Conservation (phyloP, 371 early-diverging fungal genomes). For the Apophysomyces sp. region DNA sequence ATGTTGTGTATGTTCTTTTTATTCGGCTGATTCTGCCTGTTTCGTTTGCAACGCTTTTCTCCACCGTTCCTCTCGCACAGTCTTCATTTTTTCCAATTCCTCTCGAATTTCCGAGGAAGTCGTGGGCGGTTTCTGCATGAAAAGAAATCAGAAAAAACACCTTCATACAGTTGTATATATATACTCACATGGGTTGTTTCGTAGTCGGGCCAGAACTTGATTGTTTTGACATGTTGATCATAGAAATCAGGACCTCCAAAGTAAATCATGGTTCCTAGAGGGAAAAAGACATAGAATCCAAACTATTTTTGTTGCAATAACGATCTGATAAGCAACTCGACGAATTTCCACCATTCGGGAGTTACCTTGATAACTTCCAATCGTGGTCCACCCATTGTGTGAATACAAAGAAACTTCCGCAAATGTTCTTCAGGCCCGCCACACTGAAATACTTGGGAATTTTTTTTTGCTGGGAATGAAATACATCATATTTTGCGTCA, state of each 20-base stretch:
- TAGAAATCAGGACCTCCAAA: slow-evolving; percentile 58
- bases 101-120: slow-evolving; percentile 41
- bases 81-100: slow-evolving; percentile 39
- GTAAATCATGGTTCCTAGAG: slow-evolving; percentile 52
- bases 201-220: slow-evolving; percentile 54
- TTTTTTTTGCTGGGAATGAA: no score
- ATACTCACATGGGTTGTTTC: slow-evolving; percentile 39
- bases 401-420: no score
- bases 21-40: neutral
- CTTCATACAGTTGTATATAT: neutral
- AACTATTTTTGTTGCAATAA: slow-evolving; percentile 25
- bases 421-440: no score
- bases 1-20: neutral
- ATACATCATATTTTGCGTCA: no score
- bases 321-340: no score
- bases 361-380: slow-evolving; percentile 54
- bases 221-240: slow-evolving; percentile 47
- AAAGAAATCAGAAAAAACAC: neutral
- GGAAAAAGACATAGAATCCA: slow-evolving; percentile 57
- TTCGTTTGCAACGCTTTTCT: slow-evolving; percentile 28
- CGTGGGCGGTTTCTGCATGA: slow-evolving; percentile 44
- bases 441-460: no score
- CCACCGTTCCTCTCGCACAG: slow-evolving; percentile 51
- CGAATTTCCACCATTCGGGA: no score
- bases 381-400: slow-evolving; percentile 48